phyloP scores from a whole-genome alignment of 306 rosid species.

The Pyrus bretschneideri region DNA sequence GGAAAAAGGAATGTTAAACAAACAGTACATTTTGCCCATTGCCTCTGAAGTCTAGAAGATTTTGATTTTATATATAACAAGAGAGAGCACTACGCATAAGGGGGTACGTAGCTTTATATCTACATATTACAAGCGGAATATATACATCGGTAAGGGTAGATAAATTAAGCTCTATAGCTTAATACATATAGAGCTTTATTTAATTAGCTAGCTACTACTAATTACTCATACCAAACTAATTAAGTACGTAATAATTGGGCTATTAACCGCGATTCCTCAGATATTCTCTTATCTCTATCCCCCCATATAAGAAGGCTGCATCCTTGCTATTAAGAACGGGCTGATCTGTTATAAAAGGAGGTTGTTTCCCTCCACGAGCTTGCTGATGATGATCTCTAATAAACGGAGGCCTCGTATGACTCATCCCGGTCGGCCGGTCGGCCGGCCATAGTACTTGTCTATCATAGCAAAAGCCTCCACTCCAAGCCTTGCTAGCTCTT shows the following conservation, averaged over 20 bases:
- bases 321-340: background rate
- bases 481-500: constrained; percentile 11
- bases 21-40: too few species aligned
- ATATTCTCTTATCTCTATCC: background rate
- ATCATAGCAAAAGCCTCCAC: constrained; percentile 24
- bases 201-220: background rate
- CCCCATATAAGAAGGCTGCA: background rate
- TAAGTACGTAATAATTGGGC: background rate
- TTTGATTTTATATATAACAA: background rate
- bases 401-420: background rate
- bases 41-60: background rate
- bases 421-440: background rate
- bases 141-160: background rate
- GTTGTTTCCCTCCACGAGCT: background rate
- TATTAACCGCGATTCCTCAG: background rate
- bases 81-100: background rate
- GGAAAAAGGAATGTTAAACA: too few species aligned
- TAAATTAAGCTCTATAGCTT: background rate
- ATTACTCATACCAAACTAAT: background rate
- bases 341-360: too few species aligned
- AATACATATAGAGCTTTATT: background rate
- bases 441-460: constrained; percentile 17
- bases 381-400: background rate
- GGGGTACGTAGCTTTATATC: background rate
- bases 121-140: background rate